Evolutionary conservation across 768 basidiomycete genomes (phyloP), one percentile per base, ranked within the genome.

Genomic region (Pisolithus orientalis): DNA sequence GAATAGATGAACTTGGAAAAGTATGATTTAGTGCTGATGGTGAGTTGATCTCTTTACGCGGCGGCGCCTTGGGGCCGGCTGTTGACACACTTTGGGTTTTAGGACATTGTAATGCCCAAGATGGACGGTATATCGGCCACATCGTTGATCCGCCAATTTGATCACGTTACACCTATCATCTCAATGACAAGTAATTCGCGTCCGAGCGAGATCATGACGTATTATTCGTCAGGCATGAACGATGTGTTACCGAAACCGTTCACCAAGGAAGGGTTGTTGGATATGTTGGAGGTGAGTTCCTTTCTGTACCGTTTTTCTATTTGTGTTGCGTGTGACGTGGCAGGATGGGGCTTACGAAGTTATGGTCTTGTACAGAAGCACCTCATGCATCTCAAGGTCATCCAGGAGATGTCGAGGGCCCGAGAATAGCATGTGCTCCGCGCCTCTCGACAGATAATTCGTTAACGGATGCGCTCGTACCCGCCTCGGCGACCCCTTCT

Each of bases 101-200:
- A 93, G 91, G 95, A 97, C 61, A 96, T 98, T 55, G 90, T 96
- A 53, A 95, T 97, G 88, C 85, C 88, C 2, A 87, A 88, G 65
- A 72, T 90, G 60, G 85, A 93, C 56, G 92, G 93, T 28, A 83
- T 94, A 27, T 85, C 86, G 3, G 95, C 95, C 9, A 97, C 95
- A 37, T 91, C 85, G 52, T 69, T 97, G 60, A 96, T 98, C 59
- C 79, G 95, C 16, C 90, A 94, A 71, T 98, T 97, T 65, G 94
- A 97, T 71, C 83, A 84, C 53, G 87, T 85, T 74, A 96, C 94
- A 39, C 95, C 95, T 5, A 97, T 98, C 66, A 96, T 98, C 58
- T 95, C 93, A 24, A 98, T 98, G 95, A 98, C 94, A 49, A 87
- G 84, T 62, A 95, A 94, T 67, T 91, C 90, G 50, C 88, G 91